Percentiles rank a stretch among this genome's conserved stretches.
phyloP scores from a whole-genome alignment of 352 stramenopile species.

The Phytophthora cryptogea region DNA sequence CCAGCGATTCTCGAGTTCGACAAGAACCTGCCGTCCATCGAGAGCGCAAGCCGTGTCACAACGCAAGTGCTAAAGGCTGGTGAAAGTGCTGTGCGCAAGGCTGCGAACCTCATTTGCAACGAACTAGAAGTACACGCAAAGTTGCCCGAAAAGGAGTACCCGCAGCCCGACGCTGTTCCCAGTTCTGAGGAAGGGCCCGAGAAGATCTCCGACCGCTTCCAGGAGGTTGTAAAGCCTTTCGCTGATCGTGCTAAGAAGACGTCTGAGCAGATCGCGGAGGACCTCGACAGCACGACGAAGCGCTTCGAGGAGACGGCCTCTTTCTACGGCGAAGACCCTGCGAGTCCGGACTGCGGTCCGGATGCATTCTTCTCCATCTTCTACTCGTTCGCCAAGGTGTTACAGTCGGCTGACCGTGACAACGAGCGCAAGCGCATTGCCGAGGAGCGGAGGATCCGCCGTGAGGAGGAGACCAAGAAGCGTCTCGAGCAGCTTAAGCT shows the following conservation, averaged over 20 bases:
- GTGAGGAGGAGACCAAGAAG: conserved; percentile 82
- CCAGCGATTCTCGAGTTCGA: conserved; percentile 74
- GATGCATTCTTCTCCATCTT: conserved; percentile 89
- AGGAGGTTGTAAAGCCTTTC: conserved; percentile 78
- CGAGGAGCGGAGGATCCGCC: conserved; percentile 73
- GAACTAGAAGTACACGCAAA: conserved; percentile 78
- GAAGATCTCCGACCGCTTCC: conserved; percentile 69
- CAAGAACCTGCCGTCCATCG: conserved; percentile 70
- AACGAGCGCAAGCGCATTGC: conserved; percentile 86
- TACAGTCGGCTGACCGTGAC: conserved; percentile 80
- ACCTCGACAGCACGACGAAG: conserved; percentile 67
- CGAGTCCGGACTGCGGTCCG: conserved; percentile 67
- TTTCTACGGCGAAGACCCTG: conserved; percentile 79
- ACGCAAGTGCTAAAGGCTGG: conserved; percentile 79
- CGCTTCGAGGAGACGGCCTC: conserved; percentile 67
- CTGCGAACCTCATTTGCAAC: conserved; percentile 67
- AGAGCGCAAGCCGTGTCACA: conserved; percentile 78
- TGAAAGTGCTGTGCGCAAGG: conserved; percentile 74
- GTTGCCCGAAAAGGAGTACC: conserved; percentile 43
- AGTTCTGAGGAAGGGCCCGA: conserved; percentile 31
- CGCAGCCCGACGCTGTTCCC: conserved; percentile 28
- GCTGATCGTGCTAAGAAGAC: conserved; percentile 65
- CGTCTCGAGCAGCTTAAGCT: conserved; percentile 79
- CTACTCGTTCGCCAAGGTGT: conserved; percentile 82
- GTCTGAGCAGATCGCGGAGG: conserved; percentile 56